A percentile compares a stretch with the other conserved stretches of the same genome.
Conservation (phyloP, 2,329 filamentous ascomycete species). For the Tolypocladium cylindrosporum region DNA sequence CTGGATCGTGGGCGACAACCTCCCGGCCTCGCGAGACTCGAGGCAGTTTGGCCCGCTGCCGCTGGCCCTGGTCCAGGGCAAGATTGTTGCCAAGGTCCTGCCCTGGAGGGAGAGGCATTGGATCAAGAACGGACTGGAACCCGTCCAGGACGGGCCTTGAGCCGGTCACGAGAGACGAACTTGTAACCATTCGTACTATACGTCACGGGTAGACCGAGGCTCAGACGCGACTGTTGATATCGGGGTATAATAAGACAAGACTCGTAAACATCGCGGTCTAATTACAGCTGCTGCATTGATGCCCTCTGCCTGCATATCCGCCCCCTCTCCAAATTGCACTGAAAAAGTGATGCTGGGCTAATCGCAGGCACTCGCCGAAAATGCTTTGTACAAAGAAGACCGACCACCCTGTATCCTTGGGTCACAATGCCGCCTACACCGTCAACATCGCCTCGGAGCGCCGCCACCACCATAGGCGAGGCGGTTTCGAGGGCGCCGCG, state of each 20-base stretch:
- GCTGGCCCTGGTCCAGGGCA: conserved; percentile 73
- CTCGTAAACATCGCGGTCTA: conserved; percentile 18
- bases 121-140: conserved; percentile 34
- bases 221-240: not conserved
- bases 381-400: conserved; percentile 24
- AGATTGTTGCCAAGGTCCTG: conserved; percentile 58
- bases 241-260: conserved; percentile 12
- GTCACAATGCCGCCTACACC: conserved; percentile 1
- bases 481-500: not conserved
- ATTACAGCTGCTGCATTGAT: conserved; percentile 20
- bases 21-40: conserved; percentile 76
- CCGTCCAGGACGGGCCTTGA: conserved; percentile 8
- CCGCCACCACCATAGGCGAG: not conserved
- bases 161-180: not conserved
- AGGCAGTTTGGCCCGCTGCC: conserved; percentile 80
- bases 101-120: conserved; percentile 41
- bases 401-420: conserved; percentile 9
- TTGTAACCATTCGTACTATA: not conserved
- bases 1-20: conserved; percentile 83
- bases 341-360: conserved; percentile 13
- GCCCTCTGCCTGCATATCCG: conserved; percentile 6
- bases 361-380: conserved; percentile 16
- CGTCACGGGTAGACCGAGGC: not conserved
- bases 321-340: conserved; percentile 3
- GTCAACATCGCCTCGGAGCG: not conserved